Percentiles rank a stretch among this genome's conserved stretches.
Conservation (phyloP, 805 yeast species). For the Candida vaughaniae region DNA sequence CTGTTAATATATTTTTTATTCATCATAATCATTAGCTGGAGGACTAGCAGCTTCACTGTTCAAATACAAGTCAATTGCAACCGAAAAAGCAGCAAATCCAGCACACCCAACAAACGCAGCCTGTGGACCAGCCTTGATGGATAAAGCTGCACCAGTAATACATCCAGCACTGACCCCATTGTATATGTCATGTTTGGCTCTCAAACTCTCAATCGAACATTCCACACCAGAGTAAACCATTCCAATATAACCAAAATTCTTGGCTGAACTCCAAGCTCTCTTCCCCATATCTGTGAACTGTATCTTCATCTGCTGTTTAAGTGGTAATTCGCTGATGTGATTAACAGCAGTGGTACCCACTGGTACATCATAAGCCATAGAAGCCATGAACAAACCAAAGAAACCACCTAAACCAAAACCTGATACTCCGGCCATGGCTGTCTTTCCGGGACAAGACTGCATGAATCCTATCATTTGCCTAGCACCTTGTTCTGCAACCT, state of each 20-base stretch:
- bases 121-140: slow-evolving; percentile 89
- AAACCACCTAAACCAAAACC: slow-evolving; percentile 95
- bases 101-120: slow-evolving; percentile 93
- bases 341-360: slow-evolving; percentile 54
- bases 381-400: slow-evolving; percentile 92
- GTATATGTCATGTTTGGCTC: slow-evolving; percentile 90
- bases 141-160: slow-evolving; percentile 94
- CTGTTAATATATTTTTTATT: slow-evolving; percentile 28
- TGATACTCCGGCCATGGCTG: slow-evolving; percentile 86
- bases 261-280: slow-evolving; percentile 85
- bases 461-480: slow-evolving; percentile 76
- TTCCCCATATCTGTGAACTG: slow-evolving; percentile 92
- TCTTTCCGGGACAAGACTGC: slow-evolving; percentile 94
- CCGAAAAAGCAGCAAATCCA: slow-evolving; percentile 94
- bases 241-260: slow-evolving; percentile 92
- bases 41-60: slow-evolving; percentile 81
- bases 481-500: slow-evolving; percentile 91
- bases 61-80: slow-evolving; percentile 85
- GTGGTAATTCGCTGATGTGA: slow-evolving; percentile 78
- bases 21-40: slow-evolving; percentile 84
- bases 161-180: slow-evolving; percentile 95
- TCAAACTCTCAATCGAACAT: slow-evolving; percentile 77
- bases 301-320: slow-evolving; percentile 86
- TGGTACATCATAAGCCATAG: slow-evolving; percentile 79
- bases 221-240: slow-evolving; percentile 90